Evolutionary conservation across 73 alveolate genomes (phyloP), one percentile per base, ranked within the genome.

Genomic region (Durusdinium trenchii): DNA sequence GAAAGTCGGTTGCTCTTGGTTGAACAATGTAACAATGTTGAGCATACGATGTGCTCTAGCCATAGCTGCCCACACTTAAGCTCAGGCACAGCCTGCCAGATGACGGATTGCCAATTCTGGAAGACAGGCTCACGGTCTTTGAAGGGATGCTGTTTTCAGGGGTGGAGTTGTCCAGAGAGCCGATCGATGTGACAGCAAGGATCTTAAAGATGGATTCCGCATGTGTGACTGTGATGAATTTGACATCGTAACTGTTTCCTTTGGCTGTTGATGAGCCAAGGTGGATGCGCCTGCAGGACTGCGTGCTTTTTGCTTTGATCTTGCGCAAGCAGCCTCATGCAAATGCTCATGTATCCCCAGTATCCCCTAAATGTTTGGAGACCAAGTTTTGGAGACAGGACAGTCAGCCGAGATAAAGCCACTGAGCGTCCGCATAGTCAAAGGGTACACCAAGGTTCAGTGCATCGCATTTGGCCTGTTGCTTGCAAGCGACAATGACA

Each of bases 81-180:
- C 69, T 71, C 12, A 71, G 83, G 83, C 83, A 71, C 32, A 26
- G 51, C 26, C 51, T 71, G 48, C 83, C 83, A n/a, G 26, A 5
- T n/a, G 83, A 71, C 26, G 83, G 83, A 20, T 26, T 71, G 83
- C 83, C 83, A n/a, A 50, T 71, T 35, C 26, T 71, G 48, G 83
- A 71, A n/a, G 83, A 71, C 26, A n/a, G 83, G 83, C 83, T 71
- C 43, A 71, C 83, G 9, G 83, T 71, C n/a, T 26, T 14, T 20
- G 83, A 71, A 38, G 51, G 51, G 47, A 71, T 71, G 83, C 23
- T 71, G 47, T 71, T 71, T 71, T 47, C 83, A n/a, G 83, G 83
- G 5, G 51, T 71, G 32, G 83, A 71, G 16, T 26, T 71, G 51
- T 47, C 50, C 26, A 5, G 83, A 6, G 83, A 71, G 38, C 83